phyloP scores from a whole-genome alignment of 1,139 yeast genomes.

The Candida frijolesensis region DNA sequence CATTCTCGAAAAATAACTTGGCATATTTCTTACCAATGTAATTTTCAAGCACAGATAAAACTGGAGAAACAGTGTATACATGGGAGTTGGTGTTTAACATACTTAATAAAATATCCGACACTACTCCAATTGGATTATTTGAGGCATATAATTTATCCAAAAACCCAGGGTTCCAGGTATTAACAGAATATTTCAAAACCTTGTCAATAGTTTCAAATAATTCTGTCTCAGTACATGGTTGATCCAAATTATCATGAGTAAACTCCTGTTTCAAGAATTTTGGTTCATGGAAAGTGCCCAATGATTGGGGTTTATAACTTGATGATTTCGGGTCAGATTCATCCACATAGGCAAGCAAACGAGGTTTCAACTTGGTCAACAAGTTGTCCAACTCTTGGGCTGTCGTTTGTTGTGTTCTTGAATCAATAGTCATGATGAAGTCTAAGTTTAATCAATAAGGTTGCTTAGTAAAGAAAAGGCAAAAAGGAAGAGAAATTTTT shows the following conservation, averaged over 20 bases:
- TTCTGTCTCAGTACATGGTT: slow-evolving; percentile 23
- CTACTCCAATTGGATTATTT: slow-evolving; percentile 81
- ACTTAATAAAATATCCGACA: slow-evolving; percentile 70
- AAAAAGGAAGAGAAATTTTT: neutral
- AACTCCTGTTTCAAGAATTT: slow-evolving; percentile 31
- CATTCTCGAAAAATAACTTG: slow-evolving; percentile 51
- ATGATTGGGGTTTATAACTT: slow-evolving; percentile 29
- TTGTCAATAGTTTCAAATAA: slow-evolving; percentile 55
- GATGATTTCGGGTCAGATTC: slow-evolving; percentile 34
- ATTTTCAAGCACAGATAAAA: slow-evolving; percentile 74
- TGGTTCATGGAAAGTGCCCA: slow-evolving; percentile 46
- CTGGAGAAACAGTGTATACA: slow-evolving; percentile 86
- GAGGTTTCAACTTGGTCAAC: slow-evolving; percentile 37
- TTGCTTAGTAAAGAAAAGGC: neutral
- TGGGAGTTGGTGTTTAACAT: slow-evolving; percentile 82
- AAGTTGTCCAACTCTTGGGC: slow-evolving; percentile 41
- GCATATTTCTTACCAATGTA: slow-evolving; percentile 72
- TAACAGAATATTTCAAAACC: slow-evolving; percentile 69
- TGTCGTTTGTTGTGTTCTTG: slow-evolving; percentile 34
- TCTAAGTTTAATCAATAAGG: neutral
- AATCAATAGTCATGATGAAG: slow-evolving; percentile 13
- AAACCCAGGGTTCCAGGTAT: slow-evolving; percentile 88
- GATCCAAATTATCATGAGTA: slow-evolving; percentile 17
- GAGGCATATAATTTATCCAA: slow-evolving; percentile 84
- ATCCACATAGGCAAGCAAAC: slow-evolving; percentile 37